Conservation (phyloP, 345 rosid genomes). For the Limnanthes douglasii region DNA sequence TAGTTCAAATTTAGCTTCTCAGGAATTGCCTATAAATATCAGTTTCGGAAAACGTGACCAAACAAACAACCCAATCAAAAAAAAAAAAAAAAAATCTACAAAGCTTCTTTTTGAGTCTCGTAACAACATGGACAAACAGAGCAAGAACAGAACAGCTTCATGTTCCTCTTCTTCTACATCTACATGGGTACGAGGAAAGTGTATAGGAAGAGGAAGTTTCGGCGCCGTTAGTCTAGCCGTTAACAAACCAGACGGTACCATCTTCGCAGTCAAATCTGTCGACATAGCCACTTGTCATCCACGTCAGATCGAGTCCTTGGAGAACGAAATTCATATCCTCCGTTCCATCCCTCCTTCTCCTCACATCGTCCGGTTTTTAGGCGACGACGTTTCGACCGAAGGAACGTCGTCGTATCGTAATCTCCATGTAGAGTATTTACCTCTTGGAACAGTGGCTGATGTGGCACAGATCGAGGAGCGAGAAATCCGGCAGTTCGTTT, state of each 20-base stretch:
- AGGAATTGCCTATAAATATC: too few species aligned
- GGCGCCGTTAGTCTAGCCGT: constrained; percentile 36
- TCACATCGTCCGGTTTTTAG: constrained; percentile 29
- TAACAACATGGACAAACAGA: constrained; percentile 10
- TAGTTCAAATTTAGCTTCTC: too few species aligned
- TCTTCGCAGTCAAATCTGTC: constrained; percentile 55
- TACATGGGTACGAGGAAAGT: constrained; percentile 32
- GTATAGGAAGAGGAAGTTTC: constrained; percentile 45
- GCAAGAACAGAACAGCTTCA: constrained; percentile 12
- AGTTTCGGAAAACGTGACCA: too few species aligned
- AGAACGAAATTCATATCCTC: constrained; percentile 42
- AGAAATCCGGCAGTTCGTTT: constrained; percentile 20
- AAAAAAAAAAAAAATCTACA: constrained; percentile 4
- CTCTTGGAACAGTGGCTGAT: constrained; percentile 48
- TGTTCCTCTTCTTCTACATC: constrained; percentile 1
- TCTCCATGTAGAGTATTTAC: constrained; percentile 48
- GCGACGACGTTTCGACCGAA: constrained; percentile 31
- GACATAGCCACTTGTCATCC: constrained; percentile 21
- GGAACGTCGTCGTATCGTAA: constrained; percentile 26
- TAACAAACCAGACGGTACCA: constrained; percentile 17
- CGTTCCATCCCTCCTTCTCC: constrained; percentile 29
- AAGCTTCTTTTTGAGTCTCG: too few species aligned
- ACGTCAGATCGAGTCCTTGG: constrained; percentile 23
- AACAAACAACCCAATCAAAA: too few species aligned
- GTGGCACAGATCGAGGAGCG: constrained; percentile 17